Base-by-base conservation (phyloP, 176 grass and related monocot genomes). In the Stipa capillata region DNA sequence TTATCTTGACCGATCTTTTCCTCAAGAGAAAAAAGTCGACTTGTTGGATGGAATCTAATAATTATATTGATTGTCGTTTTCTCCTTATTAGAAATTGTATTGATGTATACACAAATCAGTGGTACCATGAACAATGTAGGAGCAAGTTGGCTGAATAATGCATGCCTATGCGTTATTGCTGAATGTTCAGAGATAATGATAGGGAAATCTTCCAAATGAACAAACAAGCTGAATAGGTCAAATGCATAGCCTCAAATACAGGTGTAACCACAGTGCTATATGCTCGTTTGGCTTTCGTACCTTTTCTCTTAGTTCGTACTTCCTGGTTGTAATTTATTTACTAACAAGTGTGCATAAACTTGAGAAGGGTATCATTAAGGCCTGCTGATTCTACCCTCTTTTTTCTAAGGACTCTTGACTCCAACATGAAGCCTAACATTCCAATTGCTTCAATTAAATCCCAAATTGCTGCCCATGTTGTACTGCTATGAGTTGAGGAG, bases 341-440 rank as follows among this genome's bases (percentile, higher is more conserved):
- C 12, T 72, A 58, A 59, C 7, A 35, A 32, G n/a, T 62, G 18
- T 34, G 18, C n/a, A 45, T 14, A 53, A 40, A 63, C 21, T 72
- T 72, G n/a, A 14, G n/a, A n/a, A n/a, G n/a, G 21, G 4, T 60
- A 20, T 39, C 24, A 41, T 40, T 31, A 5, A 5, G 24, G 44
- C 24, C 4, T 15, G 17, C 20, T 6, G 7, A 35, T 32, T 55
- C 23, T 14, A 2, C 8, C 27, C 1, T 74, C 0, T 15, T 54
- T 54, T 74, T 16, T 29, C n/a, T 23, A 73, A 2, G 65, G 18
- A 32, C 11, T 65, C 47, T 20, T 33, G 41, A 15, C 61, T 18
- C 18, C 34, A 55, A 58, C 29, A 76, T n/a, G 5, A 57, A 76
- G 8, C 28, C 40, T 53, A 61, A 83, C 79, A 88, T 78, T 66